A percentile compares a stretch with the other conserved stretches of the same genome.
These are phyloP conservation scores for Fusarium poae DNA, from an alignment of 2,329 filamentous ascomycete species.

Conservation along the genomic window DNA sequence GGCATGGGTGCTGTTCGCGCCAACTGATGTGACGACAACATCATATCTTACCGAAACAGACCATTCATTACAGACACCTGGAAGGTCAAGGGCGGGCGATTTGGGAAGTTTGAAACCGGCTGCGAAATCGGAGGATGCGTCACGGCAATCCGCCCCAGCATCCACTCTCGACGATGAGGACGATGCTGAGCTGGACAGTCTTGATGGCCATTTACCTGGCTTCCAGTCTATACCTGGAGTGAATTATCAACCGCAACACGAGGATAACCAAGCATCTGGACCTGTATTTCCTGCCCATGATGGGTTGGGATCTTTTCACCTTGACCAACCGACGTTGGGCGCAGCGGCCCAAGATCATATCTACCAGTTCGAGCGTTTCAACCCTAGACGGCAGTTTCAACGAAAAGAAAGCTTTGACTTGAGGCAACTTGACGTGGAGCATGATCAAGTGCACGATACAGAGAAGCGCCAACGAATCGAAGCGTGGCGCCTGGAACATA, in stretches of 20 bases:
- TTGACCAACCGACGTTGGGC: constrained; percentile 68
- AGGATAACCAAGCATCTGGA: constrained; percentile 60
- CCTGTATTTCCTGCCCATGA: constrained; percentile 92
- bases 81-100: constrained; percentile 81
- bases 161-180: constrained; percentile 66
- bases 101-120: constrained; percentile 82
- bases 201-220: constrained; percentile 91
- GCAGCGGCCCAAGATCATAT: constrained; percentile 81
- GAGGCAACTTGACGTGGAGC: constrained; percentile 64
- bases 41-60: constrained; percentile 78
- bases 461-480: constrained; percentile 90
- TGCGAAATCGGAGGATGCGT: constrained; percentile 69
- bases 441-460: constrained; percentile 70
- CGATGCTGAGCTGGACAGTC: constrained; percentile 87
- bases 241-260: constrained; percentile 41
- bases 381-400: constrained; percentile 74
- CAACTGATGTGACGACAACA: constrained; percentile 73
- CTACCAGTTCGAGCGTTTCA: constrained; percentile 89
- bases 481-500: constrained; percentile 92
- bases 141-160: constrained; percentile 56
- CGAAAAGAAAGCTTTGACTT: constrained; percentile 67
- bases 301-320: constrained; percentile 86
- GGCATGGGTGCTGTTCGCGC: constrained; percentile 97
- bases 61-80: constrained; percentile 73
- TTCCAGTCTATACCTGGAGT: constrained; percentile 74